Evolutionary conservation across 495 filamentous ascomycete genomes (phyloP), one percentile per base, ranked within the genome.

Genomic region (Alectoria sarmentosa): DNA sequence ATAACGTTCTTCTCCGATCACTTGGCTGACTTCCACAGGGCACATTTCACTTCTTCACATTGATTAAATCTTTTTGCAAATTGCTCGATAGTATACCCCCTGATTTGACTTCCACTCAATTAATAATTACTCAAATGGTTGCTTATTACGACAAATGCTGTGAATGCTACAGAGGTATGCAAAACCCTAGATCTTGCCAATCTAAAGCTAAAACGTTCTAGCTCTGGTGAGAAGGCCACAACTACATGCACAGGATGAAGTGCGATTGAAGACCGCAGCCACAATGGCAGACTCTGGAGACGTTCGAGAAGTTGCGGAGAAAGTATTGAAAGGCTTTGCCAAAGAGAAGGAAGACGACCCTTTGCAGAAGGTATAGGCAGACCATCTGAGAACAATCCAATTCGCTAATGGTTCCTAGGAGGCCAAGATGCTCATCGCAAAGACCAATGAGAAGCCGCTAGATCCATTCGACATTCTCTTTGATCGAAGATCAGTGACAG

Each of bases 41-140:
- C n/a, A 88, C 93, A 5, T 83, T 86, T 11, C 88, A 89, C 48
- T 96, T 98, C 75, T 93, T 91, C 77, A 82, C 84, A 11, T 82
- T 96, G 36, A 85, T 98, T 60, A 88, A 86, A 10, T 89, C 89
- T 32, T 96, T 99, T 65, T 96, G 94, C 76, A 88, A 86, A 67
- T 92, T 99, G 90, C 80, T 99, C 37, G 91, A 92, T 61, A 94
- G 88, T 41, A 91, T 99, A 65, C 95, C 94, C 15, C 95, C 96
- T 69, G 94, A 99, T 72, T 90, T 96, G 75, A 88, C 91, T n/a
- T 92, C 98, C 46, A 93, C 89, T 28, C 86, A 91, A 67, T 82
- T 97, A 39, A 88, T 98, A 65, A 90, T 98, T 66, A 86, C 85
- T 5, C 89, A 98, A 73, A 90, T 99, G 78, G 80, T 88, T 58